These are phyloP conservation scores for Picochlorum costavermella DNA, from an alignment of 139 green algal species.

Conservation along the genomic window DNA sequence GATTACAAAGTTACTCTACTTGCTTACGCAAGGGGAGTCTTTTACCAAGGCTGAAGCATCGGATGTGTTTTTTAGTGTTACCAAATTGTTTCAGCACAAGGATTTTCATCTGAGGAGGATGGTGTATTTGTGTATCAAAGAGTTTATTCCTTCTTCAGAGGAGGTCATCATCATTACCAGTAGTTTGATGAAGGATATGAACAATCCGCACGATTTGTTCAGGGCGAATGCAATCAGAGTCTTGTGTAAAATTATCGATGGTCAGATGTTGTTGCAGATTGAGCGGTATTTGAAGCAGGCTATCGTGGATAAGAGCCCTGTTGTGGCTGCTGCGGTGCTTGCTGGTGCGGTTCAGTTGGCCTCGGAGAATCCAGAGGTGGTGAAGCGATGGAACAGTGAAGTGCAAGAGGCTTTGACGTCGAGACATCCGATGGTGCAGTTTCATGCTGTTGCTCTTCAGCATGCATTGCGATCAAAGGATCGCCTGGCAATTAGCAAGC, in stretches of 20 bases:
- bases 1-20: slow-evolving; percentile 98
- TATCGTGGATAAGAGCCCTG: slow-evolving; percentile 84
- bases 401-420: slow-evolving; percentile 86
- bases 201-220: slow-evolving; percentile 90
- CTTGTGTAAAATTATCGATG: slow-evolving; percentile 92
- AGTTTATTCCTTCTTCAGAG: slow-evolving; percentile 84
- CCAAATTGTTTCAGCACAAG: slow-evolving; percentile 97
- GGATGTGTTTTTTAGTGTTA: slow-evolving; percentile 97
- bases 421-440: slow-evolving; percentile 91
- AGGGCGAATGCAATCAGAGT: slow-evolving; percentile 94
- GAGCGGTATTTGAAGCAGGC: slow-evolving; percentile 96
- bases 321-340: slow-evolving; percentile 74
- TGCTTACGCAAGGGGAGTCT: slow-evolving; percentile 91
- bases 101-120: slow-evolving; percentile 91
- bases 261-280: slow-evolving; percentile 78
- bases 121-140: slow-evolving; percentile 99
- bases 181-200: slow-evolving; percentile 99
- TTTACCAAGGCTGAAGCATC: slow-evolving; percentile 98
- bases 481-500: slow-evolving; percentile 91
- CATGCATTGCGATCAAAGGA: slow-evolving; percentile 86
- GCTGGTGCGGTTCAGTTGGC: slow-evolving; percentile 75
- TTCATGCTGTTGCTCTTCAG: slow-evolving; percentile 90
- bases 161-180: slow-evolving; percentile 99
- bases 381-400: slow-evolving; percentile 95
- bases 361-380: slow-evolving; percentile 74